Evolutionary conservation across 2,329 filamentous ascomycete species (phyloP).

Genomic region (Paraphoma sp.): DNA sequence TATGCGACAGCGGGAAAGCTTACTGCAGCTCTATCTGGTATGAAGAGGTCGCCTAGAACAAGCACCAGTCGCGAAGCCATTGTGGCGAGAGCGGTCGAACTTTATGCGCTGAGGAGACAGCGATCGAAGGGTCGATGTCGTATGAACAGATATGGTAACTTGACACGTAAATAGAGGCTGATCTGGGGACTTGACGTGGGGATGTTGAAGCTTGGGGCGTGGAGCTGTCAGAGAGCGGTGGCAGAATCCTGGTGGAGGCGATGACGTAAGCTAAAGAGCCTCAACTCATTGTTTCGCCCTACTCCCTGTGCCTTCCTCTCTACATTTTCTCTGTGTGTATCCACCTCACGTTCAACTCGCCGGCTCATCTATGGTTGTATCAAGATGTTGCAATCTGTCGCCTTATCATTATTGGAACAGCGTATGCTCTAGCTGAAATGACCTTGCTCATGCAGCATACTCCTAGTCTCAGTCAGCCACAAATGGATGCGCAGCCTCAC

Average conservation of each 20-base stretch:
- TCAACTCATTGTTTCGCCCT: background rate
- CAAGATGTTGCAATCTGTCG: too few species aligned
- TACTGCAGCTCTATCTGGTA: slow-evolving; percentile 52
- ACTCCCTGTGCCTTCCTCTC: background rate
- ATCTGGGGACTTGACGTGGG: slow-evolving; percentile 4
- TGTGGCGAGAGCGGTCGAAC: slow-evolving; percentile 11
- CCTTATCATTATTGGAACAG: too few species aligned
- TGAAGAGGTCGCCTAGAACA: slow-evolving; percentile 52
- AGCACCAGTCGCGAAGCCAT: slow-evolving; percentile 53
- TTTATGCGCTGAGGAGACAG: too few species aligned
- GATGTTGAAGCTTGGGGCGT: slow-evolving; percentile 14
- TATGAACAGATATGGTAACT: too few species aligned
- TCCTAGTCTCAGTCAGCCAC: too few species aligned
- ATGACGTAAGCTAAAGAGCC: background rate
- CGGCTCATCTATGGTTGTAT: background rate
- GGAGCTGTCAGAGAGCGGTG: slow-evolving; percentile 22
- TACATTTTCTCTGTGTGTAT: background rate
- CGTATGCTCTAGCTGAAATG: too few species aligned
- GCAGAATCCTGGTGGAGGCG: slow-evolving; percentile 13
- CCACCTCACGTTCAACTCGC: too few species aligned
- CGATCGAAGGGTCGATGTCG: too few species aligned
- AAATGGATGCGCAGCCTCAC: too few species aligned
- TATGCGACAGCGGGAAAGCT: slow-evolving; percentile 15
- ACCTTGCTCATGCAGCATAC: too few species aligned
- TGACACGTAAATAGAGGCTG: too few species aligned